Percentiles rank a stretch among this genome's conserved stretches.
phyloP scores from a whole-genome alignment of 306 rosid genomes.

The Amphicarpaea edgeworthii region DNA sequence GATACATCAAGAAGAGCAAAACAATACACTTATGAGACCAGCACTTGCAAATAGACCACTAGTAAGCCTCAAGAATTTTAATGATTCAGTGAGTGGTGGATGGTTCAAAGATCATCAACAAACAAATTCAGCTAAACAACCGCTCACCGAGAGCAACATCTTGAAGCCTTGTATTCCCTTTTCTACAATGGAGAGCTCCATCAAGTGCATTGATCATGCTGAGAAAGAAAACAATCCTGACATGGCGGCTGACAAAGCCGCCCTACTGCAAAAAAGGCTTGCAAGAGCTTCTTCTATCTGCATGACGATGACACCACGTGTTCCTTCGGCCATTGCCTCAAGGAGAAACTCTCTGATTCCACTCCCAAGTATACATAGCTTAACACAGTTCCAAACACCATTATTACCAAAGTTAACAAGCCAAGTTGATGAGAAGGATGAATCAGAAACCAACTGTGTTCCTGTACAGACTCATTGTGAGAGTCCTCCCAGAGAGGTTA shows the following conservation, averaged over 20 bases:
- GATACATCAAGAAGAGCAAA: conserved; percentile 76
- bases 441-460: conserved; percentile 53
- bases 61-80: conserved; percentile 63
- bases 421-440: conserved; percentile 62
- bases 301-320: conserved; percentile 60
- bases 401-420: conserved; percentile 52
- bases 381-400: conserved; percentile 58
- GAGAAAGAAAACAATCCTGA: conserved; percentile 95
- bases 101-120: conserved; percentile 67
- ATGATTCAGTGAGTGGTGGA: conserved; percentile 47
- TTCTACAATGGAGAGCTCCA: conserved; percentile 63
- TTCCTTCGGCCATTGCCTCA: conserved; percentile 61
- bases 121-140: conserved; percentile 57
- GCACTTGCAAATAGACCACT: conserved; percentile 57
- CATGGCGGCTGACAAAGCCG: conserved; percentile 56
- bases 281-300: conserved; percentile 85
- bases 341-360: conserved; percentile 92
- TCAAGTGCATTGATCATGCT: conserved; percentile 59
- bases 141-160: conserved; percentile 63
- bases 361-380: conserved; percentile 64
- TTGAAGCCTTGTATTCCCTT: conserved; percentile 56
- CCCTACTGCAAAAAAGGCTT: conserved; percentile 64
- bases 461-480: conserved; percentile 63
- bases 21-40: conserved; percentile 53
- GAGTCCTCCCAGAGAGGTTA: conserved; percentile 85